phyloP scores from a whole-genome alignment of 345 rosid species.

The Bruguiera sexangula region DNA sequence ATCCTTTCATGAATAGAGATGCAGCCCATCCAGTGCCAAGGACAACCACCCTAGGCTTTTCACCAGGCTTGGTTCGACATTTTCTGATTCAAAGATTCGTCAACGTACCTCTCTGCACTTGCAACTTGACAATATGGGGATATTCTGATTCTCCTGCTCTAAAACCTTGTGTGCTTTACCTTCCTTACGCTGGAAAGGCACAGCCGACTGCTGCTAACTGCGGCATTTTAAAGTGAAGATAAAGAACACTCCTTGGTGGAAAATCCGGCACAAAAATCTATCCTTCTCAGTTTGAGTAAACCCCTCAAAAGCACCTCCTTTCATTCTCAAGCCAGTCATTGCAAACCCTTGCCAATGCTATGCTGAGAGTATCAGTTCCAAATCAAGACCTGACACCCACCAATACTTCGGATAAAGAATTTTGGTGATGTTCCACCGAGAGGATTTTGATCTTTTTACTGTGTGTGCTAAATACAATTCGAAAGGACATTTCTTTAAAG shows the following conservation, averaged over 20 bases:
- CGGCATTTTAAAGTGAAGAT: conserved; percentile 24
- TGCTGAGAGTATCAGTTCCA: conserved; percentile 15
- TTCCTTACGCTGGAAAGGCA: conserved; percentile 20
- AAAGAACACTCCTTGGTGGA: background rate
- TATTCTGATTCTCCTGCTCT: conserved; percentile 51
- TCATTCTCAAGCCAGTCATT: conserved; percentile 47
- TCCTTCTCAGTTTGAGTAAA: conserved; percentile 15
- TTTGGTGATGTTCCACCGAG: no score
- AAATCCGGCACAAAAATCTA: conserved; percentile 12
- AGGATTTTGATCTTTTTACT: no score
- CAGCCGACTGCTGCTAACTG: conserved; percentile 17
- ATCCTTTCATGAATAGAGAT: conserved; percentile 61
- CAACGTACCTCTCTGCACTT: conserved; percentile 28
- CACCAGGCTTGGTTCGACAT: conserved; percentile 43
- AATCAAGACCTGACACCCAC: no score
- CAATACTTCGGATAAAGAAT: no score
- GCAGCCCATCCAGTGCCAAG: conserved; percentile 79
- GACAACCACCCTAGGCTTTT: conserved; percentile 67
- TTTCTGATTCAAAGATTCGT: conserved; percentile 38
- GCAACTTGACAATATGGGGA: conserved; percentile 36
- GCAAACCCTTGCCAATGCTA: conserved; percentile 61
- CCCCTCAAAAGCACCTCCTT: conserved; percentile 29
- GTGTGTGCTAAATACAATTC: no score
- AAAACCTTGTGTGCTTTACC: conserved; percentile 19
- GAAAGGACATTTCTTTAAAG: no score